These are phyloP conservation scores for Fagopyrum tataricum DNA, from an alignment of 148 eudicot species.

Conservation along the genomic window DNA sequence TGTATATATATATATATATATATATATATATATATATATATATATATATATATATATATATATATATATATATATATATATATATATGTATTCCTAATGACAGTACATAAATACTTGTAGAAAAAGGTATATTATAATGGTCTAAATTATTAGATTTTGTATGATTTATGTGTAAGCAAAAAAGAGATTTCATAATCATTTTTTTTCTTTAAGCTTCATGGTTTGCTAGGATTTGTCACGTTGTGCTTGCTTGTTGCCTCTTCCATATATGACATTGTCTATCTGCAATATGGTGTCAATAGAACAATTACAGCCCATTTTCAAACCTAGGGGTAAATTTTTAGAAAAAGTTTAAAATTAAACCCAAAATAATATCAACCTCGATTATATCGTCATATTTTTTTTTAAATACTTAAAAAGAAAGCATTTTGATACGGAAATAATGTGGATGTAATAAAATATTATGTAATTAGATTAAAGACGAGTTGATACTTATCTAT, in stretches of 20 bases:
- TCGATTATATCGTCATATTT: no score
- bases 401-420: no score
- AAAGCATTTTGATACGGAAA: no score
- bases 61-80: no score
- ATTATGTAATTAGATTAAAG: no score
- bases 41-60: no score
- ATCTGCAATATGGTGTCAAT: background rate
- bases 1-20: no score
- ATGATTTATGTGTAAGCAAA: slow-evolving; percentile 7
- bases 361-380: no score
- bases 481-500: no score
- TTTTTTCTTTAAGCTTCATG: background rate
- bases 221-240: slow-evolving; percentile 1
- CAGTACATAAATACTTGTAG: background rate
- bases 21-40: no score
- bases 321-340: background rate
- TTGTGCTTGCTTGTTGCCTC: slow-evolving; percentile 6
- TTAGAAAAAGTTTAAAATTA: background rate
- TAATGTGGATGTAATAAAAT: no score
- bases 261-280: background rate
- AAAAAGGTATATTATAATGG: background rate
- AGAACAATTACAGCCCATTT: background rate
- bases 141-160: background rate
- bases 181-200: slow-evolving; percentile 8
- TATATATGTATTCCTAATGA: slow-evolving; percentile 5